Evolutionary conservation across 768 basidiomycete genomes (phyloP).

Genomic region (Dioszegia crocea): DNA sequence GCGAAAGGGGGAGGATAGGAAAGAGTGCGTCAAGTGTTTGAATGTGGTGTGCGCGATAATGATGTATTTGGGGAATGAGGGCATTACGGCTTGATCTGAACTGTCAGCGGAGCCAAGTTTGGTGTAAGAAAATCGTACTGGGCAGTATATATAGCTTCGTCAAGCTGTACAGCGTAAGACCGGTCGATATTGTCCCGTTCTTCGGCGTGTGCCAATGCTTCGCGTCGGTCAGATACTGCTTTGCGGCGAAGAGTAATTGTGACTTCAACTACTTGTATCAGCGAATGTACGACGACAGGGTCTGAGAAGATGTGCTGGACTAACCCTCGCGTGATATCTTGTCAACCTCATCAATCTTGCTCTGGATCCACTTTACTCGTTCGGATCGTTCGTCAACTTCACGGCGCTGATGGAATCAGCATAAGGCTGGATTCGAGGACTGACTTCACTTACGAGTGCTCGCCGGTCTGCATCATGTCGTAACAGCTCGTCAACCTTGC

Average conservation of each 20-base stretch:
- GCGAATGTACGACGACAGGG: too few species aligned
- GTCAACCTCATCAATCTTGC: slow-evolving; percentile 53
- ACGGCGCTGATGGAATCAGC: slow-evolving; percentile 57
- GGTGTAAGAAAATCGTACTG: neutral
- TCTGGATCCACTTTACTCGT: slow-evolving; percentile 56
- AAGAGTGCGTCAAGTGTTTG: slow-evolving; percentile 71
- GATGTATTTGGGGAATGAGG: slow-evolving; percentile 55
- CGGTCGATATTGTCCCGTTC: slow-evolving; percentile 15
- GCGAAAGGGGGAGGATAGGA: slow-evolving; percentile 79
- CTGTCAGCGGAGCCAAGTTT: neutral
- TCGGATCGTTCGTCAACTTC: slow-evolving; percentile 66
- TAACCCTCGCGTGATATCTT: slow-evolving; percentile 55
- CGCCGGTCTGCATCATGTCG: slow-evolving; percentile 53
- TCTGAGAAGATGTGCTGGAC: slow-evolving; percentile 1
- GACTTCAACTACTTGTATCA: slow-evolving; percentile 13
- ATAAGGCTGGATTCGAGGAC: neutral
- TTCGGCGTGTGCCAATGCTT: slow-evolving; percentile 51
- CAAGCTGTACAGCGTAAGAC: slow-evolving; percentile 13
- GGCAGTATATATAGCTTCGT: slow-evolving; percentile 13
- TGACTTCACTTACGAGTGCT: slow-evolving; percentile 36
- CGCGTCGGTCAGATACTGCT: slow-evolving; percentile 53
- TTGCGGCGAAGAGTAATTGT: slow-evolving; percentile 49
- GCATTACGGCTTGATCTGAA: slow-evolving; percentile 55
- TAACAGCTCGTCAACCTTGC: slow-evolving; percentile 46
- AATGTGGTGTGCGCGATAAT: slow-evolving; percentile 54